Percentiles rank a stretch among this genome's conserved stretches.
Conservation (phyloP, 495 filamentous ascomycete genomes). For the Xylaria intraflava region DNA sequence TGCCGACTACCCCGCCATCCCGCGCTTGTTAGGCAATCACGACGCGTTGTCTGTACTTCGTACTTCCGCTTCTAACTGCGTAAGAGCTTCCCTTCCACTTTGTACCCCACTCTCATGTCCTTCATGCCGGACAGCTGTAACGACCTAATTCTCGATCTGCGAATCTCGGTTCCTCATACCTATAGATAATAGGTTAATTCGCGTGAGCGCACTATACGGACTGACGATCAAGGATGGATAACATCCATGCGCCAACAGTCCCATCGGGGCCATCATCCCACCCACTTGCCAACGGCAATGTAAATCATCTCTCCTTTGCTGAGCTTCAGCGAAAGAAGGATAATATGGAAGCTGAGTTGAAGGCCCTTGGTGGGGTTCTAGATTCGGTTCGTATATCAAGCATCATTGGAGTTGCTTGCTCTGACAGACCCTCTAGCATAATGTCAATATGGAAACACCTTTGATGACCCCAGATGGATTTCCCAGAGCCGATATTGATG, state of each 20-base stretch:
- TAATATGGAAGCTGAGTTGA: conserved; percentile 74
- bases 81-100: neutral
- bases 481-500: conserved; percentile 87
- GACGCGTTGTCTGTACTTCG: conserved; percentile 13
- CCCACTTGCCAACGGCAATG: conserved; percentile 45
- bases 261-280: conserved; percentile 63
- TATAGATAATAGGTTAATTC: neutral
- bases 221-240: conserved; percentile 50
- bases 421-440: conserved; percentile 55
- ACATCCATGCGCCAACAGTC: conserved; percentile 69
- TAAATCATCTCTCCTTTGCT: conserved; percentile 53
- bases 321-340: conserved; percentile 66
- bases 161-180: no score
- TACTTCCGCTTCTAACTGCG: neutral
- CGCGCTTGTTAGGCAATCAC: conserved; percentile 5
- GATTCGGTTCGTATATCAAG: conserved; percentile 59
- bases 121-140: neutral
- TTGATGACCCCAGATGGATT: conserved; percentile 90
- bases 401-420: neutral
- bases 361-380: conserved; percentile 74
- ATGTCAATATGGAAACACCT: conserved; percentile 84
- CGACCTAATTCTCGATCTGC: neutral
- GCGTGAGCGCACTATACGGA: conserved; percentile 10
- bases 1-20: conserved; percentile 6
- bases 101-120: no score